These are phyloP conservation scores for Claviceps fusiformis DNA, from an alignment of 2,329 filamentous ascomycete genomes.

Conservation along the genomic window DNA sequence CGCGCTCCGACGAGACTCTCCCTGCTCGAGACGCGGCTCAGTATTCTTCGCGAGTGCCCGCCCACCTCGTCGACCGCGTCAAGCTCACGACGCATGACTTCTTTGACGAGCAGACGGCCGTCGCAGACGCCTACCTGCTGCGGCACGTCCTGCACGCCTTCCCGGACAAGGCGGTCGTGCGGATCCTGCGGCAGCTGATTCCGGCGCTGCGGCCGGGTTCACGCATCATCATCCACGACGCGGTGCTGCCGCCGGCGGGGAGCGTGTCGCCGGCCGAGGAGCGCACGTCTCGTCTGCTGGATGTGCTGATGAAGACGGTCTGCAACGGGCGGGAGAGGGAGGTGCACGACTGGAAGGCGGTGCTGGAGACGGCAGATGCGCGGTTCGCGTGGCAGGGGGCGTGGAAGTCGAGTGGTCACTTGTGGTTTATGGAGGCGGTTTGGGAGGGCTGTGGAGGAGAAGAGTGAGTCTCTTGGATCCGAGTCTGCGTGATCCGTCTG, in stretches of 20 bases:
- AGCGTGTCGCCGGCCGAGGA: constrained; percentile 21
- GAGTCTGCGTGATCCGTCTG: too few relatives aligned
- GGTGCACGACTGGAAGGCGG: constrained; percentile 25
- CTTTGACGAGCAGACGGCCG: constrained; percentile 34
- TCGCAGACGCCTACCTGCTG: constrained; percentile 39
- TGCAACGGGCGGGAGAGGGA: constrained; percentile 32
- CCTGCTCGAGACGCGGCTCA: constrained; percentile 8
- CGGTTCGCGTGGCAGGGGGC: constrained; percentile 24
- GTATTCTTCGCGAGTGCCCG: too few relatives aligned
- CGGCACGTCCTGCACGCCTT: constrained; percentile 44
- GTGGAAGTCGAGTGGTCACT: constrained; percentile 14
- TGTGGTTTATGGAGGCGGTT: constrained; percentile 24
- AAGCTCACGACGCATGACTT: constrained; percentile 35
- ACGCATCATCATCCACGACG: constrained; percentile 24
- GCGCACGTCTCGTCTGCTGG: constrained; percentile 26
- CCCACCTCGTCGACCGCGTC: constrained; percentile 20
- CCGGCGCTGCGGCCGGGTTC: constrained; percentile 36
- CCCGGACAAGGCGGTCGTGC: constrained; percentile 30
- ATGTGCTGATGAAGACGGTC: constrained; percentile 32
- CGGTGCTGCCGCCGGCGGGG: constrained; percentile 21
- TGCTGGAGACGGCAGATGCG: constrained; percentile 26
- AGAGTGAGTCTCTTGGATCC: too few relatives aligned
- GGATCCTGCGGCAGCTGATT: constrained; percentile 30
- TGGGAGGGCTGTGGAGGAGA: constrained; percentile 11
- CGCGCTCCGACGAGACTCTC: constrained; percentile 20